phyloP scores from a whole-genome alignment of 805 yeast species.

The Cyberlindnera samutprakarnensis region DNA sequence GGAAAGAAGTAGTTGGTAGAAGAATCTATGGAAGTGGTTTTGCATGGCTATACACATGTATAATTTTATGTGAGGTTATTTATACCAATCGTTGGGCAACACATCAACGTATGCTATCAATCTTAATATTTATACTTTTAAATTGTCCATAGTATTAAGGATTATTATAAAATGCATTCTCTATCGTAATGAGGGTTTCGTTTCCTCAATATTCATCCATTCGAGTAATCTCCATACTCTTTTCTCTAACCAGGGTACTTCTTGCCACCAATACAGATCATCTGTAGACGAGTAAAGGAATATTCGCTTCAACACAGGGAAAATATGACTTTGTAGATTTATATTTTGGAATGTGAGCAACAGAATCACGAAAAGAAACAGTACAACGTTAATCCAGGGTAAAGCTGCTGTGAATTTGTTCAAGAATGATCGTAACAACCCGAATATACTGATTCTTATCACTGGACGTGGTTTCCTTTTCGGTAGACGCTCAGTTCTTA shows the following conservation, averaged over 20 bases:
- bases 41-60: too few relatives aligned
- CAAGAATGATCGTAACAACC: not conserved
- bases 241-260: conserved; percentile 7
- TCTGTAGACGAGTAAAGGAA: conserved; percentile 8
- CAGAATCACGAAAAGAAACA: conserved; percentile 5
- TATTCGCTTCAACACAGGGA: conserved; percentile 1
- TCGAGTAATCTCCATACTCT: conserved; percentile 13
- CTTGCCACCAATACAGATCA: conserved; percentile 20
- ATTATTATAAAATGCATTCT: too few relatives aligned
- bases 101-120: too few relatives aligned
- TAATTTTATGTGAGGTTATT: too few relatives aligned
- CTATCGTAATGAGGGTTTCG: too few relatives aligned
- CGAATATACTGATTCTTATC: conserved; percentile 2
- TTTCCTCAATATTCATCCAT: not conserved
- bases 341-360: conserved; percentile 2
- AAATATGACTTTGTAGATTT: conserved; percentile 2
- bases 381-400: conserved; percentile 5
- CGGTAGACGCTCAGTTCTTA: too few relatives aligned
- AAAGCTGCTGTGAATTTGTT: not conserved
- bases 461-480: not conserved
- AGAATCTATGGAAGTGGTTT: too few relatives aligned
- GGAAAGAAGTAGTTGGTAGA: too few relatives aligned
- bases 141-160: too few relatives aligned
- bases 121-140: too few relatives aligned
- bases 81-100: too few relatives aligned